Evolutionary conservation across 805 yeast species (phyloP).

Genomic region (Saccharomyces kudriavzevii): DNA sequence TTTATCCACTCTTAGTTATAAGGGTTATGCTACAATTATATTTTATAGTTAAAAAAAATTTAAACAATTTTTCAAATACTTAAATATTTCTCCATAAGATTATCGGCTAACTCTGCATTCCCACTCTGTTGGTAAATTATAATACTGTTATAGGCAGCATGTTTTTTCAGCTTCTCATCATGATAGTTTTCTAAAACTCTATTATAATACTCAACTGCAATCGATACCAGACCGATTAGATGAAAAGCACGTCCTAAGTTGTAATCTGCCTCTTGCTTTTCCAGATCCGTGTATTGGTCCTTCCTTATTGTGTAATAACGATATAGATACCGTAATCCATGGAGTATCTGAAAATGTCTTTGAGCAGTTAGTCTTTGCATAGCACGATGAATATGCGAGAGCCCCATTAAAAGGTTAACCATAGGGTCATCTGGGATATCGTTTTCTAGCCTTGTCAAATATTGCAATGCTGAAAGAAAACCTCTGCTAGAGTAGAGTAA

Average conservation of each 20-base stretch:
- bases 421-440: constrained; percentile 69
- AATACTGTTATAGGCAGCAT: constrained; percentile 80
- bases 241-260: constrained; percentile 84
- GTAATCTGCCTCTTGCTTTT: constrained; percentile 68
- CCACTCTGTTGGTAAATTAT: constrained; percentile 72
- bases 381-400: constrained; percentile 81
- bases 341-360: constrained; percentile 79
- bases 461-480: constrained; percentile 73
- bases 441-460: constrained; percentile 62
- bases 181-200: constrained; percentile 50
- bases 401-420: constrained; percentile 63
- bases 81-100: constrained; percentile 58
- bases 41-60: background rate
- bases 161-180: constrained; percentile 56
- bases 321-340: constrained; percentile 70
- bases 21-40: background rate
- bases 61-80: constrained; percentile 31
- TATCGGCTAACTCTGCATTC: constrained; percentile 55
- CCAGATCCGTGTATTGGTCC: constrained; percentile 31
- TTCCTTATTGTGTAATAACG: constrained; percentile 58
- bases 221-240: constrained; percentile 62
- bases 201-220: constrained; percentile 70
- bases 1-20: background rate
- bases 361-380: constrained; percentile 83
- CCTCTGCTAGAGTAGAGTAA: constrained; percentile 75